Evolutionary conservation across 169 alveolate genomes (phyloP), one percentile per base, ranked within the genome.

Genomic region (Eimeria mitis): DNA sequence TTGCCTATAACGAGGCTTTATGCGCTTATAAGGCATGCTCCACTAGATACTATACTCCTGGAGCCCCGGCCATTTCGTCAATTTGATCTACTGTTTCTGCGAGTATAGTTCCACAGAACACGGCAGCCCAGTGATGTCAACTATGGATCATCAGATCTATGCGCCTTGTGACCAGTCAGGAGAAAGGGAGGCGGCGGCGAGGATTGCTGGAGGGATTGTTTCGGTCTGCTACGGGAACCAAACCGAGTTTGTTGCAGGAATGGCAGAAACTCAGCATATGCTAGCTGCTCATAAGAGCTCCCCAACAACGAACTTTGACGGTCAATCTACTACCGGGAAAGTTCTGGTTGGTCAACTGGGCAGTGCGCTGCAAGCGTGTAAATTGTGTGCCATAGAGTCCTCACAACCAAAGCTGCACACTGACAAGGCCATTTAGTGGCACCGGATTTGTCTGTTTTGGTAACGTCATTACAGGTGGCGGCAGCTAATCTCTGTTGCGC

Each of bases 401-500:
- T 7, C 34, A 21, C 83, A 34, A 68, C 25, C 28, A 34, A 31
- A 68, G 28, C 28, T 7, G 25, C 21, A 76, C 44, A 7, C 3
- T 76, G 88, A 28, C 16, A 4, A 11, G 71, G 44, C 4, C 89
- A 49, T 23, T 16, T 4, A 0, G 47, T 0, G 49, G 49, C n/a
- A 52, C 44, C 25, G 52, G 16, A 19, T n/a, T 31, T 52, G 71
- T 2, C 3, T 9, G 70, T 4, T 8, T 56, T 34, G 16, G 25
- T 84, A 8, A 9, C 65, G 25, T 6, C 19, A 9, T 34, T 65
- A n/a, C 94, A 87, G 94, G 94, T 44, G 94, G 83, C 54, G 19
- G 94, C 94, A 14, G 94, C 81, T n/a, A 87, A 87, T 28, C 79
- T 87, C 63, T 65, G 94, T 52, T 42, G 83, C 21, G 94, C 94